Base-by-base conservation (phyloP, 2,329 filamentous ascomycete genomes). In the Venturia aucupariae region DNA sequence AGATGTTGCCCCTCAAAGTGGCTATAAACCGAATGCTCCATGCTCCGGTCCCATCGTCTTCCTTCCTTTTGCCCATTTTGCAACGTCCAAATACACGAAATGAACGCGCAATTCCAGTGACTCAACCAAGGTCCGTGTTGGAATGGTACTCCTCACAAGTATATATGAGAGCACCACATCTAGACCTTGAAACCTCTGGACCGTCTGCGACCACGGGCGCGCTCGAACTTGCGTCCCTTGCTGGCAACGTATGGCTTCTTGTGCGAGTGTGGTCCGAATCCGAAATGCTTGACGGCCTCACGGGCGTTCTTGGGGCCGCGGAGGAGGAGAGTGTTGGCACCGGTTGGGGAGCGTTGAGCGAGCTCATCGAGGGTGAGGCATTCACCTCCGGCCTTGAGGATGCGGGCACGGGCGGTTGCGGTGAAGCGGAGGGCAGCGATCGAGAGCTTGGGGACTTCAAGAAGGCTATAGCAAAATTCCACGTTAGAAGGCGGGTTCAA, bases 101-200 rank as follows among this genome's bases (percentile, higher is more conserved):
- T 35, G 27, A 35, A 57, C 30, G 51, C 15, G 51, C 51, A 35
- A 57, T n/a, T 35, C 51, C 30, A 57, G 51, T n/a, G n/a, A 19
- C 51, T 15, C 51, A 35, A n/a, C 51, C 51, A 32, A 55, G 19
- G 51, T 32, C 51, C 30, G 19, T 15, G 19, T 15, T 35, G 51
- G 35, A 35, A 35, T 57, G 11, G 30, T 35, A 35, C 51, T 51
- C 51, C 51, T n/a, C 30, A n/a, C 27, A n/a, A 27, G 46, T 24
- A 51, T 51, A 15, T 15, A 15, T 15, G 27, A 57, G 41, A 46
- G 62, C 66, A n/a, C 62, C 55, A 64, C 67, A 62, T 79, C 90
- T 96, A 99, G 79, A 99, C 94, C 92, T 99, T 99, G 92, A 99
- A 99, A 86, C 95, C 94, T 77, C 90, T 87, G 75, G 92, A 97